Evolutionary conservation across 345 rosid species (phyloP), one percentile per base, ranked within the genome.

Genomic region (Excoecaria agallocha): DNA sequence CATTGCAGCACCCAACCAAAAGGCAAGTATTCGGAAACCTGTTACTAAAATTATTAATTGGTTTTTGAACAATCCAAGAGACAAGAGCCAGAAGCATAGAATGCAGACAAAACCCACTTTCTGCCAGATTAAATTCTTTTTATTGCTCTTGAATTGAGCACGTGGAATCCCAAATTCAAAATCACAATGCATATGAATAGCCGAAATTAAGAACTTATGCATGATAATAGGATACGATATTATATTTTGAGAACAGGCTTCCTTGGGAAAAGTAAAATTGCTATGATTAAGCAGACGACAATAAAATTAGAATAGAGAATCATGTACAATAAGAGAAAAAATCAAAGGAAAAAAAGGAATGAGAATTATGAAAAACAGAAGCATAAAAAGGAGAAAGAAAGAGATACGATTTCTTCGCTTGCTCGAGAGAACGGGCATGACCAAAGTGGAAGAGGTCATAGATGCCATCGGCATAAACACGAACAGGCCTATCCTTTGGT

Each of bases 1-100:
- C 91, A n/a, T 86, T 90, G 78, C 89, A 85, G 75, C 91, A 90
- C 45, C 91, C 94, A 58, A 89, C 90, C 54, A 89, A 79, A 71
- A 88, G 79, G 71, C 80, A 83, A 17, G 91, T 84, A 61, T 90
- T 87, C 39, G 89, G 94, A 75, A 90, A 86, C 85, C 94, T 90
- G 70, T 46, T 11, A 39, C 48, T 64, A 61, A 52, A 38, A 35
- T 52, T 19, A 24, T 13, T 8, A 4, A 30, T 0, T 30, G 51
- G 20, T 0, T 9, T 3, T 48, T 50, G 59, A 35, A 30, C 1
- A 68, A 1, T 22, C 43, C 19, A 46, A 66, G 37, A 46, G 59
- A 11, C 59, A 55, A 22, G 59, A 59, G 30, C 22, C n/a, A 35
- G 7, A 69, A 51, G 56, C 60, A 55, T n/a, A 50, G 4, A 56